A percentile compares a stretch with the other conserved stretches of the same genome.
phyloP scores from a whole-genome alignment of 2,329 filamentous ascomycete species.

The Didymella lethalis region DNA sequence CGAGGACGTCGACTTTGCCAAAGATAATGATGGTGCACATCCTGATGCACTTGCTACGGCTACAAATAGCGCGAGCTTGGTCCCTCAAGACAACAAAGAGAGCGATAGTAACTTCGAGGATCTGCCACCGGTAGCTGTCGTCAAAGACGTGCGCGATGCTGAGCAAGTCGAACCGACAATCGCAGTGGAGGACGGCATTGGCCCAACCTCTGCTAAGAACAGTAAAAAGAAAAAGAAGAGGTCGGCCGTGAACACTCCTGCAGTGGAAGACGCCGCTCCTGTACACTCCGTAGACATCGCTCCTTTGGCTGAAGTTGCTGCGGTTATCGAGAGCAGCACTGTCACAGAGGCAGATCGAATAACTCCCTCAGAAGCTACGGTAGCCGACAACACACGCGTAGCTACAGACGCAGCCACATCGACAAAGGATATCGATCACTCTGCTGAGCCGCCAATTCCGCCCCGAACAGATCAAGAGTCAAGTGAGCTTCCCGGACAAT shows the following conservation, averaged over 20 bases:
- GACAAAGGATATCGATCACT: not conserved
- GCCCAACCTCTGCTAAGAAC: conserved; percentile 30
- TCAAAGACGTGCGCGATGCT: not conserved
- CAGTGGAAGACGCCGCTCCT: conserved; percentile 1
- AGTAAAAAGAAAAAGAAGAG: conserved; percentile 38
- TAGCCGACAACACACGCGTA: not conserved
- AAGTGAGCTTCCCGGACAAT: not conserved
- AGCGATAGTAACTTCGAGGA: not conserved
- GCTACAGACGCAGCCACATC: not conserved
- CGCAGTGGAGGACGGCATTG: not conserved
- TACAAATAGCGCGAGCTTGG: not conserved
- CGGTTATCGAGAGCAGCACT: conserved; percentile 1
- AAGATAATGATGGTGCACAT: conserved; percentile 12
- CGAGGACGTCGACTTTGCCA: conserved; percentile 5
- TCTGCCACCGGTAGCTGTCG: not conserved
- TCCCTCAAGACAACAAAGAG: not conserved
- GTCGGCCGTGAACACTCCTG: conserved; percentile 19
- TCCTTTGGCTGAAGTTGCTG: conserved; percentile 2
- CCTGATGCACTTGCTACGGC: not conserved
- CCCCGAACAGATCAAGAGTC: not conserved
- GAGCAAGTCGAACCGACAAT: not conserved
- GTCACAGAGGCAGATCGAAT: conserved; percentile 3
- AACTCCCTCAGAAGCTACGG: not conserved
- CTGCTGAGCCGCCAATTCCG: not conserved
- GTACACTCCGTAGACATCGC: conserved; percentile 2